These are phyloP conservation scores for Vigna mungo DNA, from an alignment of 306 rosid genomes.

Conservation along the genomic window DNA sequence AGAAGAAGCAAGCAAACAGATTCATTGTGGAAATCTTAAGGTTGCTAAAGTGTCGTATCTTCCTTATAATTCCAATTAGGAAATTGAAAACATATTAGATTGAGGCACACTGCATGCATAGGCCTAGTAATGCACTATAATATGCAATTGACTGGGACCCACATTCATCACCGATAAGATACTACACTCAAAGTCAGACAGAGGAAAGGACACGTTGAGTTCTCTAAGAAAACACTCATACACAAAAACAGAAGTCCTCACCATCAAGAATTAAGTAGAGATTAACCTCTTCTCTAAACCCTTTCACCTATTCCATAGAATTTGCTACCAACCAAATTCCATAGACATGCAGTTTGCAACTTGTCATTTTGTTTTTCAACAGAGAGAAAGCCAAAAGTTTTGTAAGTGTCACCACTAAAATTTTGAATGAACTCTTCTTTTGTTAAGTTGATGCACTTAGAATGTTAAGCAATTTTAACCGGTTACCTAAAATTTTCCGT, in stretches of 20 bases:
- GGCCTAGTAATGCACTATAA: not conserved
- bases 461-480: not conserved
- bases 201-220: too few species aligned
- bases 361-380: not conserved
- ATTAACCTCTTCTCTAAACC: conserved; percentile 11
- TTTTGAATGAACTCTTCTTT: conserved; percentile 5
- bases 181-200: too few species aligned
- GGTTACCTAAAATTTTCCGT: not conserved
- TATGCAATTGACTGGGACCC: too few species aligned
- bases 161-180: too few species aligned
- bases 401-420: not conserved
- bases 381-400: conserved; percentile 1
- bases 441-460: not conserved
- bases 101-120: not conserved
- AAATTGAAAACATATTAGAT: not conserved
- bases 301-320: not conserved
- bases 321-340: not conserved
- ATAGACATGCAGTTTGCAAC: not conserved
- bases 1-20: conserved; percentile 18
- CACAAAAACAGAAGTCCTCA: not conserved
- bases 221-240: too few species aligned
- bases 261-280: not conserved
- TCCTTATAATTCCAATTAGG: not conserved
- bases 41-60: not conserved
- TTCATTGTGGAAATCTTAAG: not conserved